Conservation (phyloP, 257 asterid species). For the Mitragyna speciosa region DNA sequence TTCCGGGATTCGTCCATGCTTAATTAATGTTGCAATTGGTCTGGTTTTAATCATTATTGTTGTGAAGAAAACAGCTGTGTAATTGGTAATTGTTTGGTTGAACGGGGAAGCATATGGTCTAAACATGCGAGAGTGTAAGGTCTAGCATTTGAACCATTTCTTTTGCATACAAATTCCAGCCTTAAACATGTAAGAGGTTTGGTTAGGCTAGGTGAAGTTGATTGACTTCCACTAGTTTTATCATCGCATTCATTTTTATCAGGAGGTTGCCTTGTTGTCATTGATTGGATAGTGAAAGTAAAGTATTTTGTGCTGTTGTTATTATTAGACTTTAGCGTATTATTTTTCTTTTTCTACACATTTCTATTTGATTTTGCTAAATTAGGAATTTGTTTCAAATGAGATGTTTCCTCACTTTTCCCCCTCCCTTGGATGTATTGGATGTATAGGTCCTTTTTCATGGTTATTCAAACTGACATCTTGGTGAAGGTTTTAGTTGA, state of each 20-base stretch:
- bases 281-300: background rate
- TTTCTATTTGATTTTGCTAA: background rate
- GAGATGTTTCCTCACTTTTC: background rate
- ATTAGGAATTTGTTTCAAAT: background rate
- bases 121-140: background rate
- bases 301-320: background rate
- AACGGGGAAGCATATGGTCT: background rate
- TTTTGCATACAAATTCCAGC: background rate
- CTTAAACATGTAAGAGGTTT: background rate
- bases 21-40: background rate
- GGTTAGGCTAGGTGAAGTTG: too few relatives aligned
- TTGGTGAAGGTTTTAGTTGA: background rate
- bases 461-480: background rate
- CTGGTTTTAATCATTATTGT: background rate
- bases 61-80: background rate
- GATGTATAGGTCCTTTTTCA: background rate
- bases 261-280: background rate
- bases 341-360: background rate
- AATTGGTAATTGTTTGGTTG: background rate
- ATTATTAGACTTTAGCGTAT: background rate
- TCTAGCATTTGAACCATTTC: background rate
- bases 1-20: background rate
- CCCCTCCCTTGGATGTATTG: background rate
- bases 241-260: background rate
- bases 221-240: background rate